Evolutionary conservation across 2,329 filamentous ascomycete species (phyloP).

Genomic region (Botrytis pseudocinerea): DNA sequence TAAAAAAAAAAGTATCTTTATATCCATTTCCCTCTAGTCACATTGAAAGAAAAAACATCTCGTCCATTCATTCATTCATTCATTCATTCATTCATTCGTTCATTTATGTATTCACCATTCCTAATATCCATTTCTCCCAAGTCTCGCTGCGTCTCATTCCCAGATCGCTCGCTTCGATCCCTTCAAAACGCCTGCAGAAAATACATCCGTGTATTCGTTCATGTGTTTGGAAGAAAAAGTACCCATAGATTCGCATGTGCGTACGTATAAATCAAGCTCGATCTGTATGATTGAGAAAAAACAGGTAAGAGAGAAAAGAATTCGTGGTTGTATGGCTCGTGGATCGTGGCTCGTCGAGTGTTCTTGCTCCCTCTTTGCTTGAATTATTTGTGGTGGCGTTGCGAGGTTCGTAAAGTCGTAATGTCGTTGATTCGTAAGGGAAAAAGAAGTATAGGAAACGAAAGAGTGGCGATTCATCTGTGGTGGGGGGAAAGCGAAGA

Average conservation of each 20-base stretch:
- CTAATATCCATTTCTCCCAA: neutral
- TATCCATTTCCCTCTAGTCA: neutral
- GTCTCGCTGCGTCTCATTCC: neutral
- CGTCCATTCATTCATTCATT: neutral
- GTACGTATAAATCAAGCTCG: too few relatives aligned
- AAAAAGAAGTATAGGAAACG: neutral
- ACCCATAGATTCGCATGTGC: too few relatives aligned
- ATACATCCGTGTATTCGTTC: neutral
- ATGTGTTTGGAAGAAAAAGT: too few relatives aligned
- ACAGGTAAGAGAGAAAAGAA: neutral
- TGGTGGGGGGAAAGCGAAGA: neutral
- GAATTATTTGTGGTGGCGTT: neutral
- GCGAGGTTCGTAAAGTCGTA: neutral
- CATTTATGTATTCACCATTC: neutral
- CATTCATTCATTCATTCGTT: neutral
- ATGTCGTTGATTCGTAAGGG: neutral
- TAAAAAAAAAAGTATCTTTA: neutral
- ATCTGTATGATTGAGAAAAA: neutral
- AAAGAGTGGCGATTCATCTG: neutral
- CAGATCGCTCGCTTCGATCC: neutral
- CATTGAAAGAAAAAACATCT: neutral
- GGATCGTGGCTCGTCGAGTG: neutral
- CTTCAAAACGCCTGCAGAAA: neutral
- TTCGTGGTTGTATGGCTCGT: neutral
- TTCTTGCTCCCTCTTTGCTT: neutral